Evolutionary conservation across 768 basidiomycete genomes (phyloP).

Genomic region (Dentipellis sp.): DNA sequence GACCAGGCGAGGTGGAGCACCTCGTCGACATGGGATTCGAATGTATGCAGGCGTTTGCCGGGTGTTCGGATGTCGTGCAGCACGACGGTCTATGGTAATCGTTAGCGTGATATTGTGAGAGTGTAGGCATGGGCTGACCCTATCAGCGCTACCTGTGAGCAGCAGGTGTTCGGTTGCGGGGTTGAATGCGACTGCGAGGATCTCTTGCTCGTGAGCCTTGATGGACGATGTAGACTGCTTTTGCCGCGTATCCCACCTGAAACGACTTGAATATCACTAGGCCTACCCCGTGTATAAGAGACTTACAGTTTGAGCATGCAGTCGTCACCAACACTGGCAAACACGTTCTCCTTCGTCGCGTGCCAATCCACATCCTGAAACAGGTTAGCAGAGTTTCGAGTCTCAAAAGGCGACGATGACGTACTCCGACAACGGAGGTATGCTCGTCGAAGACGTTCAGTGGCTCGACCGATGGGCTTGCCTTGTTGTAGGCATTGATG

Average conservation of each 20-base stretch:
- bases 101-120: background rate
- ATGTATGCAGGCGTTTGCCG: slow-evolving; percentile 75
- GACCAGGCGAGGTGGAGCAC: slow-evolving; percentile 95
- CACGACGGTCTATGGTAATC: slow-evolving; percentile 55
- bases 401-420: slow-evolving; percentile 20
- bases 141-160: slow-evolving; percentile 89
- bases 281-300: too few relatives aligned
- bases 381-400: background rate
- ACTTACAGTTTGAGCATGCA: slow-evolving; percentile 87
- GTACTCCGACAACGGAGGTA: slow-evolving; percentile 82
- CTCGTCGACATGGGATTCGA: slow-evolving; percentile 91
- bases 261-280: slow-evolving; percentile 3
- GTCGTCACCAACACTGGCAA: slow-evolving; percentile 95
- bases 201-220: slow-evolving; percentile 86
- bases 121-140: slow-evolving; percentile 37
- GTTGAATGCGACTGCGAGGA: slow-evolving; percentile 86
- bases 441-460: slow-evolving; percentile 80
- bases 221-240: slow-evolving; percentile 58
- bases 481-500: slow-evolving; percentile 78
- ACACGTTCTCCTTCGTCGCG: slow-evolving; percentile 66
- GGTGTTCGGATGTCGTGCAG: slow-evolving; percentile 80
- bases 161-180: slow-evolving; percentile 73
- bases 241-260: slow-evolving; percentile 88
- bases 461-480: slow-evolving; percentile 75
- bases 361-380: slow-evolving; percentile 95